Base-by-base conservation (phyloP, 192 early-diverging fungal species). In the Kickxella alabastrina region DNA sequence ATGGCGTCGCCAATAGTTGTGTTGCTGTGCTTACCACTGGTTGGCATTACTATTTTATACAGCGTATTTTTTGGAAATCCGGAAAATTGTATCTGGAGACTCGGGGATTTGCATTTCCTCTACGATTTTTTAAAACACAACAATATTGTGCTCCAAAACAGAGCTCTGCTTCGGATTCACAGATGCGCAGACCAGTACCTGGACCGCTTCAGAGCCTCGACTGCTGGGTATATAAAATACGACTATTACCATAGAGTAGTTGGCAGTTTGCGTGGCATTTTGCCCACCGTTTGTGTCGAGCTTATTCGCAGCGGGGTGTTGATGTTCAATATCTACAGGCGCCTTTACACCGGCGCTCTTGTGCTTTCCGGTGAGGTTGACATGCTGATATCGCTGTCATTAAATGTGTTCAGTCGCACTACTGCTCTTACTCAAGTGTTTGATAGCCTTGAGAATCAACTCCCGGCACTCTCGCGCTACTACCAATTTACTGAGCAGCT, bases 81-180 rank as follows among this genome's bases (percentile, higher is more conserved):
- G 19, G 34, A 22, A 6, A 17, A 21, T 3, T 36, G 29, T 4
- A 19, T 49, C 31, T 49, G 47, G 47, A 49, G 36, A 28, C 6
- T 49, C 12, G 32, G 7, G 27, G 8, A 34, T 31, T 10, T 24
- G 10, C 34, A 49, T 49, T 28, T 32, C 34, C 21, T 31, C 32
- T 12, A 35, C 23, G 47, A 17, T 35, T 9, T 32, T 49, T 4
- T 17, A n/a, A n/a, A n/a, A n/a, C n/a, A n/a, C n/a, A n/a, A n/a
- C n/a, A n/a, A n/a, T n/a, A n/a, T n/a, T n/a, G n/a, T n/a, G n/a
- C n/a, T 49, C 19, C 18, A 28, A 4, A 49, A 36, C 47, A 32
- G 47, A 34, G 18, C 47, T n/a, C 21, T 49, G 17, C 32, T 49
- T 10, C 47, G 47, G 9, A 28, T 49, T 10, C 47, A 49, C 8